Evolutionary conservation across 495 filamentous ascomycete genomes (phyloP).

Genomic region (Lasiosphaeris hirsuta): DNA sequence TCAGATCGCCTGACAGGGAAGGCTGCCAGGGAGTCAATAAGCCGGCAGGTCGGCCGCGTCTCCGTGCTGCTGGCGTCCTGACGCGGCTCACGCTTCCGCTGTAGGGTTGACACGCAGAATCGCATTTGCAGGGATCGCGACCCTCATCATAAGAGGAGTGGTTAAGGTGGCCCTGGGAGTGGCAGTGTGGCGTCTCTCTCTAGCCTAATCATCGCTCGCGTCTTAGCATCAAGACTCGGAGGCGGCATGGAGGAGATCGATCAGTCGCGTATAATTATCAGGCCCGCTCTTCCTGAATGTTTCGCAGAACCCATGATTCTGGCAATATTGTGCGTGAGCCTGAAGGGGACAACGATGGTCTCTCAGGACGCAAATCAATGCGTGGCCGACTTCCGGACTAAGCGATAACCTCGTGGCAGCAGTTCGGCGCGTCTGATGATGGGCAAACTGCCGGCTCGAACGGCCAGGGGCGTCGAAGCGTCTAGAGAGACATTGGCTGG

Average conservation of each 20-base stretch:
- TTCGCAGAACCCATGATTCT: constrained; percentile 8
- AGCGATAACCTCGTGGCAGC: background rate
- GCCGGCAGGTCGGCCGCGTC: too few relatives aligned
- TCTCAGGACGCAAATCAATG: constrained; percentile 2
- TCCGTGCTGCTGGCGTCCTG: too few relatives aligned
- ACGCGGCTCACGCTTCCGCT: too few relatives aligned
- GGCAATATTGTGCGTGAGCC: background rate
- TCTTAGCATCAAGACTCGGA: background rate
- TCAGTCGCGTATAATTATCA: constrained; percentile 26
- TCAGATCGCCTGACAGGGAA: too few relatives aligned
- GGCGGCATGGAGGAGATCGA: constrained; percentile 27
- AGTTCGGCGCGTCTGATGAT: background rate
- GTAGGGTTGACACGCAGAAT: too few relatives aligned
- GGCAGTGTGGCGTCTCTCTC: background rate
- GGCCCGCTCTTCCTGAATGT: constrained; percentile 11
- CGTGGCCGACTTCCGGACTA: background rate
- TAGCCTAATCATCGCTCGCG: background rate
- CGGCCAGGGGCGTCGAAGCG: too few relatives aligned
- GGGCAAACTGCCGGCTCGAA: too few relatives aligned
- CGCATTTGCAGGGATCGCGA: too few relatives aligned
- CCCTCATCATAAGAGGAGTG: too few relatives aligned
- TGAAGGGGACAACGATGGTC: background rate
- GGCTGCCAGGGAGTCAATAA: too few relatives aligned
- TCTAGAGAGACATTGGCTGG: background rate
- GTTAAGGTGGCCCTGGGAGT: background rate